Conservation (phyloP, 495 filamentous ascomycete species). For the Massariosphaeria phaeospora region DNA sequence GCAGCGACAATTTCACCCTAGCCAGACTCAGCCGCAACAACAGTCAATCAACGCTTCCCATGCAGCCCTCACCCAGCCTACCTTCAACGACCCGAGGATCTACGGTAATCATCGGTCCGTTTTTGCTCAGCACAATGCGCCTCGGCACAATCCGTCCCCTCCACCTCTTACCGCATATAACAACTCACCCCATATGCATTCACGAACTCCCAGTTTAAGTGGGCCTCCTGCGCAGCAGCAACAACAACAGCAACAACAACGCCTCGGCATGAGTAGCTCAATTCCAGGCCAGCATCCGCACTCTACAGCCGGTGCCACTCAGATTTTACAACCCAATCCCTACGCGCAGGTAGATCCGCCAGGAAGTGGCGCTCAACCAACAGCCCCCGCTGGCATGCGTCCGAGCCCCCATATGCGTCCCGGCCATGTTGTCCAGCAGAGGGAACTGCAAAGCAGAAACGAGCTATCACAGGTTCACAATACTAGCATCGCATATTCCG, state of each 20-base stretch:
- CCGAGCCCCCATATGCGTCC: conserved; percentile 27
- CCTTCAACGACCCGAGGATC: conserved; percentile 5
- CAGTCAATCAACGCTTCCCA: conserved; percentile 15
- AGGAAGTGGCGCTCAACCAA: conserved; percentile 6
- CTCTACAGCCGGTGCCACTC: conserved; percentile 1
- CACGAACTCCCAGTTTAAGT: conserved; percentile 22
- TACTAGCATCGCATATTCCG: conserved; percentile 12
- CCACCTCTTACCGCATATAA: conserved; percentile 16
- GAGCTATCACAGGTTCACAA: conserved; percentile 26
- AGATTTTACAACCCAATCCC: conserved; percentile 34
- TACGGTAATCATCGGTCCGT: conserved; percentile 18
- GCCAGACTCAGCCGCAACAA: conserved; percentile 17
- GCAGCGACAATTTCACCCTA: conserved; percentile 19
- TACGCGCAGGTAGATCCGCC: conserved; percentile 31
- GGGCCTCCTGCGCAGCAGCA: too few species aligned
- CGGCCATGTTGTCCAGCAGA: conserved; percentile 9
- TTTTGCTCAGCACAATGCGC: conserved; percentile 20
- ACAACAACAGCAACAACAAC: conserved; percentile 11
- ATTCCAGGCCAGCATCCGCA: conserved; percentile 2
- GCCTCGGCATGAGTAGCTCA: conserved; percentile 3
- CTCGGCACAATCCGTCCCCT: conserved; percentile 25
- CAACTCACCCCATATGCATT: conserved; percentile 24
- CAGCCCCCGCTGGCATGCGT: conserved; percentile 22
- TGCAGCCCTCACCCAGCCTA: conserved; percentile 11
- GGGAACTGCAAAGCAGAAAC: conserved; percentile 16